A percentile compares a stretch with the other conserved stretches of the same genome.
phyloP scores from a whole-genome alignment of 371 early-diverging fungal genomes.

The Lichtheimia hyalospora region DNA sequence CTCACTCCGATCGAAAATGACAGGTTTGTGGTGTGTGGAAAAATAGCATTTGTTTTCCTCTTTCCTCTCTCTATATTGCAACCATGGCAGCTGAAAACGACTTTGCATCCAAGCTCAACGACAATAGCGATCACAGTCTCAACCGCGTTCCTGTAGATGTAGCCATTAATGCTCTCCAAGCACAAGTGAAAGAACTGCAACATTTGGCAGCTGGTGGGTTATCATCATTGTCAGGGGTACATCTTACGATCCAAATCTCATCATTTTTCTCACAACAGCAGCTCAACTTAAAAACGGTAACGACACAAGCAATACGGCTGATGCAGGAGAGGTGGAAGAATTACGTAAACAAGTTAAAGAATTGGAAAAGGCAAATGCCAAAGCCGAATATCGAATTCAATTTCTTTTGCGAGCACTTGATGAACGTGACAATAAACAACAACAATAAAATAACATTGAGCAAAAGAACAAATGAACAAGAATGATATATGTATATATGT shows the following conservation, averaged over 20 bases:
- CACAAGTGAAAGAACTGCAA: constrained; percentile 34
- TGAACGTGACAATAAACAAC: constrained; percentile 3
- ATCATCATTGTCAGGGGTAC: not conserved
- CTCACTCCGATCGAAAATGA: too few relatives aligned
- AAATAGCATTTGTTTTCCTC: not conserved
- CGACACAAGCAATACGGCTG: not conserved
- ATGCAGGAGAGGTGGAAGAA: constrained; percentile 10
- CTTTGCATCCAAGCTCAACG: constrained; percentile 4
- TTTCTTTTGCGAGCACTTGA: constrained; percentile 35
- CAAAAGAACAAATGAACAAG: not conserved
- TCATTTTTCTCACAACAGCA: not conserved
- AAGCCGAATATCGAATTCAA: constrained; percentile 43
- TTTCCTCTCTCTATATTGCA: not conserved
- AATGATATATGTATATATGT: not conserved
- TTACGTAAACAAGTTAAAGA: constrained; percentile 22
- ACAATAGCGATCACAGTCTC: constrained; percentile 8
- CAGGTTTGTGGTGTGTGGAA: too few relatives aligned
- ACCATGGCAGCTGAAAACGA: constrained; percentile 4
- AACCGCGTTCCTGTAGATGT: constrained; percentile 33
- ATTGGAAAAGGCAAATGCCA: constrained; percentile 29
- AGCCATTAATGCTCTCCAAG: constrained; percentile 30
- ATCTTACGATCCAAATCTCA: not conserved
- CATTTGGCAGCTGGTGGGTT: constrained; percentile 15
- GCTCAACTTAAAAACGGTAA: not conserved
- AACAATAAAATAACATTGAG: constrained; percentile 1